These are phyloP conservation scores for Globisporangium splendens DNA, from an alignment of 352 stramenopile species.

Conservation along the genomic window DNA sequence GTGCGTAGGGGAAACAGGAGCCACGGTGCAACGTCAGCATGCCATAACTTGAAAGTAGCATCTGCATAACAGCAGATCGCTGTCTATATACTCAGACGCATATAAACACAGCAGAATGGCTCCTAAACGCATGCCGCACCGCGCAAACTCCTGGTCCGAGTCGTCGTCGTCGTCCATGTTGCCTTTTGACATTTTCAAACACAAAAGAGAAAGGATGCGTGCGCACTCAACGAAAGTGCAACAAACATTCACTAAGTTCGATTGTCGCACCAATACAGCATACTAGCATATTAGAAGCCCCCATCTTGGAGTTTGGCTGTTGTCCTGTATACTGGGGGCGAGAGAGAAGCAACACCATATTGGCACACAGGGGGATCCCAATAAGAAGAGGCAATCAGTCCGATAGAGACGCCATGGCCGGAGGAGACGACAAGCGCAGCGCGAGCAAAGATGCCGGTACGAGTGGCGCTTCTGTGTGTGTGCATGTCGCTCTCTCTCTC, in stretches of 20 bases:
- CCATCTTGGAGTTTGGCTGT: too few relatives aligned
- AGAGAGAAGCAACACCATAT: neutral
- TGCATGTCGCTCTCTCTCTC: neutral
- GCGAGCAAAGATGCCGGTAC: constrained; percentile 30
- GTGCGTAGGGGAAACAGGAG: too few relatives aligned
- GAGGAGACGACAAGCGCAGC: constrained; percentile 33
- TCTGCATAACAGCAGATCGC: neutral
- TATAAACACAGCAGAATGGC: neutral
- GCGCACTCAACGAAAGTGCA: neutral
- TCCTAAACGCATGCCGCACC: constrained; percentile 20
- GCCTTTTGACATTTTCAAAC: neutral
- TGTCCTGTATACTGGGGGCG: too few relatives aligned
- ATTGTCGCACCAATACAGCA: too few relatives aligned
- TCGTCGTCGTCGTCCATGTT: constrained; percentile 35
- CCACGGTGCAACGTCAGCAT: too few relatives aligned
- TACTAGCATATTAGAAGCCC: too few relatives aligned
- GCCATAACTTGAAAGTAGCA: too few relatives aligned
- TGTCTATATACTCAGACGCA: neutral
- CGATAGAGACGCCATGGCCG: constrained; percentile 25
- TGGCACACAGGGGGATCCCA: too few relatives aligned
- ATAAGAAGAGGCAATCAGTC: neutral
- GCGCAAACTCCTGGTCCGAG: constrained; percentile 61
- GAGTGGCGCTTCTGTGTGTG: neutral
- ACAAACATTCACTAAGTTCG: too few relatives aligned
- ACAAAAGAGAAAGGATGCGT: neutral